Evolutionary conservation across 352 stramenopile genomes (phyloP), one percentile per base, ranked within the genome.

Genomic region (Phytophthora multivora): DNA sequence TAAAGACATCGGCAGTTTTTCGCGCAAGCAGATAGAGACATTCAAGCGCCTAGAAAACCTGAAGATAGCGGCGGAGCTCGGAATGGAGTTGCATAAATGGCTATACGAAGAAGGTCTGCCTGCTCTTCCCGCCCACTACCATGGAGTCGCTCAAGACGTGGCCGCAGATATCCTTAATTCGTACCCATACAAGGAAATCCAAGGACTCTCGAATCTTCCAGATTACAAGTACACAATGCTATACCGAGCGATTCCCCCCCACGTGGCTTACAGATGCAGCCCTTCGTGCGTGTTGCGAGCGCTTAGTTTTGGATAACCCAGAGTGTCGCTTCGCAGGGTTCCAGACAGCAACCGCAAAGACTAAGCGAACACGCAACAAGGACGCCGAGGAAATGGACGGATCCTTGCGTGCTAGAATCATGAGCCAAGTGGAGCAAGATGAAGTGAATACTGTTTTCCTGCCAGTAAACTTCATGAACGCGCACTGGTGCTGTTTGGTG

Each of bases 401-500:
- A 1, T n/a, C 35, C 15, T 5, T 15, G 6, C 38, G 15, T 2
- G 5, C 1, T 25, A 6, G 38, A 25, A 11, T 33, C 47, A 18
- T 16, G 10, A 28, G 18, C 7, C 47, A 49, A 31, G 30, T 30
- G 3, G 2, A 1, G 4, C 35, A 56, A 13, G 5, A 0, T 15
- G 47, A 28, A 6, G 40, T 64, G 5, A 18, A 64, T 1, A 23
- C 30, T 0, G 38, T 53, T 2, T 23, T 60, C 1, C 21, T 60
- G 5, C 43, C 59, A 5, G 2, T 60, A 0, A 67, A 58, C 26
- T 67, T 67, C 19, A 8, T 47, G 1, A 46, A 61, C 5, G 35
- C 59, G 3, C 59, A 68, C 19, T 68, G 51, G 51, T 68, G 43
- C n/a, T 52, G 43, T 8, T 30, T 68, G 1, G 12, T 63, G 8